Base-by-base conservation (phyloP, 106 monocot genomes). In the Allium fistulosum region DNA sequence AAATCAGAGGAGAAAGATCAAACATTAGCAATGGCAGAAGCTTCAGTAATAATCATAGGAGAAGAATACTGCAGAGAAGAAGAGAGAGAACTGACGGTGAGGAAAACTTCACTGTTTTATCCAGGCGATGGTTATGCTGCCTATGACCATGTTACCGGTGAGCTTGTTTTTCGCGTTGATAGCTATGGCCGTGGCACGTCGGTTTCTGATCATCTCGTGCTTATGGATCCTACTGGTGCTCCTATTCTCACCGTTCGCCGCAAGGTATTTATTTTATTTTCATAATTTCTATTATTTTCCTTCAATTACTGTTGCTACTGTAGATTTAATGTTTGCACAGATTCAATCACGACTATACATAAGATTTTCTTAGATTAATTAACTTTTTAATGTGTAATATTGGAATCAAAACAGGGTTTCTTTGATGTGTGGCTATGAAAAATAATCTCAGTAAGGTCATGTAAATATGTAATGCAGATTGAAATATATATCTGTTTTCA, bases 51-150 rank as follows among this genome's bases (percentile, higher is more conserved):
- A 37, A 5, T 37, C 5, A 37, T 97, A 8, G 80, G 82, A 2
- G 74, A 78, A 57, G 68, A 67, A 58, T 92, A 81, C 71, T 99
- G 92, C 87, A 11, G 71, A 26, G 67, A 72, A 4, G 66, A 26
- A 62, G 80, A 86, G 77, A 62, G 90, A 57, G 78, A 90, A 51
- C 82, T 99, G 46, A 99, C 97, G 14, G 92, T 99, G 67, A 67
- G 85, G 53, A 99, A 99, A 84, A 93, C 92, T 2, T 84, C 88
- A 17, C 56, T 87, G 48, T 99, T 99, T 82, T 84, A 45, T 53
- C 83, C 86, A 8, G 87, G 97, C 48, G 97, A 99, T 57, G 97
- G 97, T 0, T 99, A 87, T 73, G 80, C 74, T 11, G 92, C 87
- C 70, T 99, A 92, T 74, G 97, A 99, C 67, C 82, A 84, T 70